These are phyloP conservation scores for Didymella arachidicola DNA, from an alignment of 2,329 filamentous ascomycete genomes.

Conservation along the genomic window DNA sequence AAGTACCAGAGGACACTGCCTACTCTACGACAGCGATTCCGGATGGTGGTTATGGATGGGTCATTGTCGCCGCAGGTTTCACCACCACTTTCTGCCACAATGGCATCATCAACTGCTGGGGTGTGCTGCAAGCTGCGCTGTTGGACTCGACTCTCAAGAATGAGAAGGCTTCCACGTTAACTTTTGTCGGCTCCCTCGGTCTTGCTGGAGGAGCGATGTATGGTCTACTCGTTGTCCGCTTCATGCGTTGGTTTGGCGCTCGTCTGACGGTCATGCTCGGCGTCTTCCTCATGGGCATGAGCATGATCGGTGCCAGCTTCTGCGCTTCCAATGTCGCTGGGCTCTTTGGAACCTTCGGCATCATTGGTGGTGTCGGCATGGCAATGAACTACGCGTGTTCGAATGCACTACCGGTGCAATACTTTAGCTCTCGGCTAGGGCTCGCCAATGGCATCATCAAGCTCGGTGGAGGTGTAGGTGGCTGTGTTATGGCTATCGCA, in stretches of 20 bases:
- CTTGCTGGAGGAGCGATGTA: conserved; percentile 61
- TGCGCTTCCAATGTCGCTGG: conserved; percentile 38
- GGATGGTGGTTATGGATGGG: conserved; percentile 66
- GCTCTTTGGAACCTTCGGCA: conserved; percentile 58
- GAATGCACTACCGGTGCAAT: conserved; percentile 37
- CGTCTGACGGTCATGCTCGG: conserved; percentile 59
- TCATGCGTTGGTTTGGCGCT: conserved; percentile 61
- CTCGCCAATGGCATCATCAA: conserved; percentile 43
- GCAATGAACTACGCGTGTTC: conserved; percentile 34
- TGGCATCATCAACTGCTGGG: conserved; percentile 66
- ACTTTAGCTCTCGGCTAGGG: conserved; percentile 37
- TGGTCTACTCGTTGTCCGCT: conserved; percentile 60
- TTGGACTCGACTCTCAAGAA: conserved; percentile 57
- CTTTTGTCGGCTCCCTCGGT: conserved; percentile 65
- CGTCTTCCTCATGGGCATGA: conserved; percentile 59
- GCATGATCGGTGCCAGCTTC: conserved; percentile 60
- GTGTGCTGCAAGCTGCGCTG: conserved; percentile 66
- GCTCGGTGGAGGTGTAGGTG: conserved; percentile 39
- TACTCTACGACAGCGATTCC: conserved; percentile 45
- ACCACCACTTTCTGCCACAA: conserved; percentile 61
- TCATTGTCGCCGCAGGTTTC: conserved; percentile 60
- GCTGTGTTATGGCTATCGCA: conserved; percentile 33
- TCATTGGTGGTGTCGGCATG: conserved; percentile 57
- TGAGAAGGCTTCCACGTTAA: conserved; percentile 59
- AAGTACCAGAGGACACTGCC: conserved; percentile 11